Evolutionary conservation across 768 basidiomycete species (phyloP).

Genomic region (Boletus subcaerulescens): DNA sequence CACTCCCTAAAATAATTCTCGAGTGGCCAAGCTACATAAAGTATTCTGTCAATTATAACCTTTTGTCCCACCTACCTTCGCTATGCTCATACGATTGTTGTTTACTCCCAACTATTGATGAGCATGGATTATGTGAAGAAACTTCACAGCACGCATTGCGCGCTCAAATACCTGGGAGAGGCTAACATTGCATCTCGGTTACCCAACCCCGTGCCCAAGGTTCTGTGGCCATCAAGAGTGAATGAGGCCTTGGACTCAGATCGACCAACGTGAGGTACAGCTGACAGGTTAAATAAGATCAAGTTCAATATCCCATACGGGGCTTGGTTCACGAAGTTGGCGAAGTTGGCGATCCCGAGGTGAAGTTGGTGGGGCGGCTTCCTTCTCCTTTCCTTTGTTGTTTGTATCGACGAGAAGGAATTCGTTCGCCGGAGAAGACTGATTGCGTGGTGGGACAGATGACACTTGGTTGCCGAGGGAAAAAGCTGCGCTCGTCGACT

Average conservation of each 20-base stretch:
- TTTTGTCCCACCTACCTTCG: neutral
- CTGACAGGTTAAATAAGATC: constrained; percentile 38
- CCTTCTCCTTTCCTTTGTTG: constrained; percentile 23
- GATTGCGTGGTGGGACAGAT: neutral
- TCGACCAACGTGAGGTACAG: constrained; percentile 12
- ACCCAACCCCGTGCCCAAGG: too few species aligned
- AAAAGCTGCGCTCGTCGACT: constrained; percentile 48
- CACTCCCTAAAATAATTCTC: neutral
- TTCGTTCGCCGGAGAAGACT: neutral
- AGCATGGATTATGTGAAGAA: neutral
- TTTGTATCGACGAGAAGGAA: neutral
- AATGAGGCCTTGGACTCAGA: neutral
- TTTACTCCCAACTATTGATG: neutral
- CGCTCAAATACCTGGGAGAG: neutral
- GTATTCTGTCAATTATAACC: constrained; percentile 24
- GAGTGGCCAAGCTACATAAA: constrained; percentile 12
- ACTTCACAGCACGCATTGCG: neutral
- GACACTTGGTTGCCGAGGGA: constrained; percentile 28
- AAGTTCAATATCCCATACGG: constrained; percentile 73
- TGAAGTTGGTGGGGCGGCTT: neutral
- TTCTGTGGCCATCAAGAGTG: too few species aligned
- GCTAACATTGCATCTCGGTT: too few species aligned
- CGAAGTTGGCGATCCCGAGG: constrained; percentile 26
- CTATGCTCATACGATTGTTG: neutral
- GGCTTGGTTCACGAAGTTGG: constrained; percentile 47